Evolutionary conservation across 805 yeast genomes (phyloP).

Genomic region (Spathaspora girioi): DNA sequence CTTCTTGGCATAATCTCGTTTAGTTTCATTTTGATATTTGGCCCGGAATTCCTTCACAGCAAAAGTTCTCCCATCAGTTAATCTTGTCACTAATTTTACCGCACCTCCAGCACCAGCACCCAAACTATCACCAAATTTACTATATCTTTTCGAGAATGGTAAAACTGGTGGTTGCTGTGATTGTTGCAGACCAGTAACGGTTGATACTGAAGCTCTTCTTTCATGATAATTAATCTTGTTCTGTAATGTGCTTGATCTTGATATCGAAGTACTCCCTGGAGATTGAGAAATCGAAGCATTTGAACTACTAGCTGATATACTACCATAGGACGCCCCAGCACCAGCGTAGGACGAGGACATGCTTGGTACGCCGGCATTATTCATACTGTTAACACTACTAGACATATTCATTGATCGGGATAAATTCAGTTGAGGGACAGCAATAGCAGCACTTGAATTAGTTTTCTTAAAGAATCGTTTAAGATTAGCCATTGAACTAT

Average conservation of each 20-base stretch:
- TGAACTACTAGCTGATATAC: constrained; percentile 27
- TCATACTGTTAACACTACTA: constrained; percentile 7
- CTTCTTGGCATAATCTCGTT: constrained; percentile 78
- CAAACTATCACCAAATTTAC: constrained; percentile 67
- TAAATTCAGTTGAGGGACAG: constrained; percentile 16
- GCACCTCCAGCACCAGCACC: constrained; percentile 91
- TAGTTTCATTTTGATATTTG: constrained; percentile 62
- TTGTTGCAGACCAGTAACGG: constrained; percentile 11
- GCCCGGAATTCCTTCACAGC: constrained; percentile 84
- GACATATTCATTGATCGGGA: constrained; percentile 16
- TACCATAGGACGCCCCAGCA: constrained; percentile 15
- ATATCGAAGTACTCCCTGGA: constrained; percentile 23
- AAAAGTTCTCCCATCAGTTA: constrained; percentile 65
- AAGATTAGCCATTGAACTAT: constrained; percentile 76
- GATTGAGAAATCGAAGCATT: constrained; percentile 34
- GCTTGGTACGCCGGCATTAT: constrained; percentile 1
- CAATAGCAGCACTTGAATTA: constrained; percentile 10
- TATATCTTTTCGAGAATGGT: constrained; percentile 51
- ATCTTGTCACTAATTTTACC: constrained; percentile 67
- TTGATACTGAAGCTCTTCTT: constrained; percentile 34
- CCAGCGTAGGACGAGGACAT: constrained; percentile 7
- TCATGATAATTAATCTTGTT: constrained; percentile 29
- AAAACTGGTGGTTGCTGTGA: constrained; percentile 17
- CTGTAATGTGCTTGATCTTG: constrained; percentile 30
- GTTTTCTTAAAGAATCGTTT: constrained; percentile 64